phyloP scores from a whole-genome alignment of 371 early-diverging fungal genomes.

The Actinomucor elegans region DNA sequence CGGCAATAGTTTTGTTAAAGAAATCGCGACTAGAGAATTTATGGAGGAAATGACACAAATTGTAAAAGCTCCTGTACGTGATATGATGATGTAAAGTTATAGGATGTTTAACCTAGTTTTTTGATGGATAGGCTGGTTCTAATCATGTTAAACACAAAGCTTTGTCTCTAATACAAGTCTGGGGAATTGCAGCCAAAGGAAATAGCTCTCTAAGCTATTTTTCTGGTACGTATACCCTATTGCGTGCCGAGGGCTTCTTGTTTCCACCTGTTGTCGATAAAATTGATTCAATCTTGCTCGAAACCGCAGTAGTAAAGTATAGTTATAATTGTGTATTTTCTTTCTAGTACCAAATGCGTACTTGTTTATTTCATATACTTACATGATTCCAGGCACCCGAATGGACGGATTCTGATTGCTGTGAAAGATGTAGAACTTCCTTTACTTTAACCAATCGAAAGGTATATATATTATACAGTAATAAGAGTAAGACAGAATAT shows the following conservation, averaged over 20 bases:
- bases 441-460: slow-evolving; percentile 94
- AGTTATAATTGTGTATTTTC: background rate
- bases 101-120: background rate
- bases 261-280: slow-evolving; percentile 60
- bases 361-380: background rate
- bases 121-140: slow-evolving; percentile 29
- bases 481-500: no score
- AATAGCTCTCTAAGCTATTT: slow-evolving; percentile 76
- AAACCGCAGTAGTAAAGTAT: slow-evolving; percentile 72
- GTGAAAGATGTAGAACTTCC: slow-evolving; percentile 86
- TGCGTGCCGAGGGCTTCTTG: slow-evolving; percentile 67
- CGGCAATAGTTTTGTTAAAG: slow-evolving; percentile 81
- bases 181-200: slow-evolving; percentile 82
- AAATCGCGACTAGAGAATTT: slow-evolving; percentile 88
- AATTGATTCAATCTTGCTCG: slow-evolving; percentile 59
- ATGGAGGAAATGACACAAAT: slow-evolving; percentile 77
- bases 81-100: background rate
- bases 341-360: background rate
- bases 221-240: slow-evolving; percentile 67
- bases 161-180: slow-evolving; percentile 79
- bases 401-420: slow-evolving; percentile 92
- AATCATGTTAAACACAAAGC: slow-evolving; percentile 73
- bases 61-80: slow-evolving; percentile 59
- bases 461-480: slow-evolving; percentile 21
- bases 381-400: slow-evolving; percentile 77